These are phyloP conservation scores for Aurinia saxatilis DNA, from an alignment of 345 rosid species.

Conservation along the genomic window DNA sequence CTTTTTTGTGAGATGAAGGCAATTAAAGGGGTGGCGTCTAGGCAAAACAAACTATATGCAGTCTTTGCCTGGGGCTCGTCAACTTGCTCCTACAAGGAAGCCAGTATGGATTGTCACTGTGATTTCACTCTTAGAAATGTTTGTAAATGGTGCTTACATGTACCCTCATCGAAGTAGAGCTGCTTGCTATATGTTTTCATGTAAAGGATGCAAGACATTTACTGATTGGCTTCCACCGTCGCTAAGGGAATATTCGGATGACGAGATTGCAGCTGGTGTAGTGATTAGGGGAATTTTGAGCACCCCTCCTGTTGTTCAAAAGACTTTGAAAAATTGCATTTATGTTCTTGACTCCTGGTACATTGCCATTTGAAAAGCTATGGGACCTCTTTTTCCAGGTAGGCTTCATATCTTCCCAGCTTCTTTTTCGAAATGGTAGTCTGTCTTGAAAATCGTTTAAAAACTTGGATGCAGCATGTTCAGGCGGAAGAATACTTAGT, in stretches of 20 bases:
- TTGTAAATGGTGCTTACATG: slow-evolving; percentile 70
- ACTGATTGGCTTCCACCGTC: slow-evolving; percentile 97
- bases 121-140: slow-evolving; percentile 63
- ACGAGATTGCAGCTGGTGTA: slow-evolving; percentile 66
- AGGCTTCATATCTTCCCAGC: slow-evolving; percentile 2
- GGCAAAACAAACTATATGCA: slow-evolving; percentile 49
- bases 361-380: slow-evolving; percentile 88
- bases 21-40: slow-evolving; percentile 26
- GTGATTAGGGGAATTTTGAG: slow-evolving; percentile 66
- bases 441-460: neutral
- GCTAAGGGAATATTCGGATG: slow-evolving; percentile 61
- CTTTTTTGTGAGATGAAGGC: slow-evolving; percentile 24
- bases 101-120: slow-evolving; percentile 74
- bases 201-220: slow-evolving; percentile 73
- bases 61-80: slow-evolving; percentile 59
- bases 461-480: neutral
- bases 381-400: slow-evolving; percentile 92
- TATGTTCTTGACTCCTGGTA: slow-evolving; percentile 86
- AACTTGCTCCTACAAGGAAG: slow-evolving; percentile 62
- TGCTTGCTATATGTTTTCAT: slow-evolving; percentile 75
- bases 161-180: slow-evolving; percentile 65
- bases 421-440: neutral
- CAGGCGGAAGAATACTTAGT: neutral
- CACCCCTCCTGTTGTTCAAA: slow-evolving; percentile 42
- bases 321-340: slow-evolving; percentile 78